Evolutionary conservation across 371 early-diverging fungal species (phyloP).

Genomic region (Umbelopsis sp.): DNA sequence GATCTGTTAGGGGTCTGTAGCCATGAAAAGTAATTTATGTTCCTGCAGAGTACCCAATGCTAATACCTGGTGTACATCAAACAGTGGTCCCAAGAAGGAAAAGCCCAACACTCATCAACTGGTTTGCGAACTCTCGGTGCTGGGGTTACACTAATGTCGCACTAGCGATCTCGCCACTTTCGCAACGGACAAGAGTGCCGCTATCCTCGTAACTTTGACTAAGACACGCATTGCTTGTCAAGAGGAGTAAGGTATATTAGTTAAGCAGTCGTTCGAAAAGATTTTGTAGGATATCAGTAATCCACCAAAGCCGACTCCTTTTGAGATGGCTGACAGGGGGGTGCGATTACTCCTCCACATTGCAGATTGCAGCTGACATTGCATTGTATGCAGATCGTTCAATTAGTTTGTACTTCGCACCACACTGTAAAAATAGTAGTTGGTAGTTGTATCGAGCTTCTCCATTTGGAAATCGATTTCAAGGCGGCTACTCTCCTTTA

Average conservation of each 20-base stretch:
- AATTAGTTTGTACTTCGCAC: background rate
- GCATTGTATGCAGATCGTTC: background rate
- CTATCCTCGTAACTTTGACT: too few species aligned
- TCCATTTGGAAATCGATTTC: background rate
- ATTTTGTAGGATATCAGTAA: too few species aligned
- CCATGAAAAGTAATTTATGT: too few species aligned
- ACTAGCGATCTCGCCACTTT: background rate
- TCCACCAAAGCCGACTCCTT: background rate
- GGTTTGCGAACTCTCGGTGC: background rate
- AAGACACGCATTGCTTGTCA: too few species aligned
- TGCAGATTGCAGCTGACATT: background rate
- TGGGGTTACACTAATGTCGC: constrained; percentile 15
- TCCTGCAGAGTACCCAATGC: too few species aligned
- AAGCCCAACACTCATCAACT: background rate
- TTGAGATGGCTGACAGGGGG: background rate
- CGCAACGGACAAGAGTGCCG: background rate
- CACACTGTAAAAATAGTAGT: background rate
- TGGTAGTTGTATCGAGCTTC: background rate
- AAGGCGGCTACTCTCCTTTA: background rate
- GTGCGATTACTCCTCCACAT: background rate
- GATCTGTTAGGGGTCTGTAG: too few species aligned
- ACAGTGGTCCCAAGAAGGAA: background rate
- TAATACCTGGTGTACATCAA: too few species aligned
- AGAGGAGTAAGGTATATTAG: too few species aligned
- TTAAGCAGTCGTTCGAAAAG: too few species aligned